Evolutionary conservation across 2,329 filamentous ascomycete genomes (phyloP).

Genomic region (Allantophomopsis cytisporea): DNA sequence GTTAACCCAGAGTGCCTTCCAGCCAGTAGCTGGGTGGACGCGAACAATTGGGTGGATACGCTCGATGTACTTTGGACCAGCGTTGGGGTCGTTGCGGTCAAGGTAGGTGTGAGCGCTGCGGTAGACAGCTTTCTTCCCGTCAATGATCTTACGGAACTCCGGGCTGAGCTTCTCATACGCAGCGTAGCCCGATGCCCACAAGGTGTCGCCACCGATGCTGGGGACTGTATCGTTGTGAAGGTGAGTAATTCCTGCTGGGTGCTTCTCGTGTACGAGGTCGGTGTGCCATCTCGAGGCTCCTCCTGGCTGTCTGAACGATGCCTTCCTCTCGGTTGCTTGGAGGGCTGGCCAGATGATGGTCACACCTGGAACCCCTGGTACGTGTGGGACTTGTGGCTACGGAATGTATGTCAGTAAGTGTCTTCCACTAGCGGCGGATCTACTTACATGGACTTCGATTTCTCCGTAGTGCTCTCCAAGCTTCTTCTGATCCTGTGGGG

Average conservation of each 20-base stretch:
- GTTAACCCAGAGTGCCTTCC: conserved; percentile 64
- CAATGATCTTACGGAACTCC: conserved; percentile 55
- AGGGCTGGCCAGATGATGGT: conserved; percentile 60
- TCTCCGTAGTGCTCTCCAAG: conserved; percentile 48
- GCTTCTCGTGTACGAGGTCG: conserved; percentile 57
- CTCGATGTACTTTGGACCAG: conserved; percentile 53
- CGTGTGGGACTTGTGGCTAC: conserved; percentile 57
- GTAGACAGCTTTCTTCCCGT: conserved; percentile 52
- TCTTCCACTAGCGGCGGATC: not conserved
- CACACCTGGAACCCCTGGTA: conserved; percentile 51
- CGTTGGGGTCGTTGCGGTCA: conserved; percentile 44
- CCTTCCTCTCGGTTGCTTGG: conserved; percentile 42
- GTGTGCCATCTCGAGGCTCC: conserved; percentile 57
- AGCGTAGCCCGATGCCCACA: conserved; percentile 58
- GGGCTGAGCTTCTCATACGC: conserved; percentile 64
- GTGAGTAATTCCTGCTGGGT: conserved; percentile 58
- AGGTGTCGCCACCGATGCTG: conserved; percentile 50
- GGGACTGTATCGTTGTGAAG: conserved; percentile 53
- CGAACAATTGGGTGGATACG: conserved; percentile 55
- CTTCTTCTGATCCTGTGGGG: conserved; percentile 46
- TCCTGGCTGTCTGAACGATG: conserved; percentile 52
- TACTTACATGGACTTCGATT: conserved; percentile 42
- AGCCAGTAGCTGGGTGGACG: conserved; percentile 59
- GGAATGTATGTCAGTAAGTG: conserved; percentile 1
- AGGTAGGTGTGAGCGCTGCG: conserved; percentile 53